Conservation (phyloP, 2,329 filamentous ascomycete species). For the Byssoonygena ceratinophila region DNA sequence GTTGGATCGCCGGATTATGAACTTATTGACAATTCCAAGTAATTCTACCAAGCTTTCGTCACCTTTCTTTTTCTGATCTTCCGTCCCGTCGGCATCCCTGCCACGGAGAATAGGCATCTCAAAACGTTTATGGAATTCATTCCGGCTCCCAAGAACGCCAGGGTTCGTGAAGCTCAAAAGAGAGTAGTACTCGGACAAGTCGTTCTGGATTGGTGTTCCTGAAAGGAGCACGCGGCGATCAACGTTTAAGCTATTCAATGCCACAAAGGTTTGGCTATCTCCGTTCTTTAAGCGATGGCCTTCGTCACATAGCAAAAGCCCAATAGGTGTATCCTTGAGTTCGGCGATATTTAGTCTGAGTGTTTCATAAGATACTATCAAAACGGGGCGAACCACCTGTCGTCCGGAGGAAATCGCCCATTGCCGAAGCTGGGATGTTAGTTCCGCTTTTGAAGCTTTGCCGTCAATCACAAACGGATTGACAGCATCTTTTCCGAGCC, state of each 20-base stretch:
- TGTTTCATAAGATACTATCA: slow-evolving; percentile 97
- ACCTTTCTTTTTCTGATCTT: slow-evolving; percentile 69
- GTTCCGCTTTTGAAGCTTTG: slow-evolving; percentile 87
- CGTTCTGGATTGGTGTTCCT: slow-evolving; percentile 95
- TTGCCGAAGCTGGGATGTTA: slow-evolving; percentile 80
- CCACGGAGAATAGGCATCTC: slow-evolving; percentile 87
- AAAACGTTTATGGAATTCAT: slow-evolving; percentile 87
- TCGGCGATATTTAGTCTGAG: slow-evolving; percentile 83
- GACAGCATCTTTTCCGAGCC: slow-evolving; percentile 85
- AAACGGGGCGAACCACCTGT: slow-evolving; percentile 76
- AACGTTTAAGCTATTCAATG: slow-evolving; percentile 82
- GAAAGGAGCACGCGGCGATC: slow-evolving; percentile 86
- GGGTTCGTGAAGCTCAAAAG: slow-evolving; percentile 95
- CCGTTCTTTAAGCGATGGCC: slow-evolving; percentile 94
- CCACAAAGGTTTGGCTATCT: slow-evolving; percentile 88
- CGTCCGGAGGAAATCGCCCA: slow-evolving; percentile 92
- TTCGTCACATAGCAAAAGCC: slow-evolving; percentile 88
- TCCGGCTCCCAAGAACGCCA: slow-evolving; percentile 73
- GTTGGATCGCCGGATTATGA: slow-evolving; percentile 95
- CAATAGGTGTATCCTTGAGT: slow-evolving; percentile 80
- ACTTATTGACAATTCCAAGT: slow-evolving; percentile 82
- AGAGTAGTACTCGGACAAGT: slow-evolving; percentile 95
- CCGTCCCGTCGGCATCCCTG: slow-evolving; percentile 78
- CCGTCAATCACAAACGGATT: slow-evolving; percentile 93
- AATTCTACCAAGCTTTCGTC: slow-evolving; percentile 75